Evolutionary conservation across 768 basidiomycete genomes (phyloP), one percentile per base, ranked within the genome.

Genomic region (Gymnopilus junonius): DNA sequence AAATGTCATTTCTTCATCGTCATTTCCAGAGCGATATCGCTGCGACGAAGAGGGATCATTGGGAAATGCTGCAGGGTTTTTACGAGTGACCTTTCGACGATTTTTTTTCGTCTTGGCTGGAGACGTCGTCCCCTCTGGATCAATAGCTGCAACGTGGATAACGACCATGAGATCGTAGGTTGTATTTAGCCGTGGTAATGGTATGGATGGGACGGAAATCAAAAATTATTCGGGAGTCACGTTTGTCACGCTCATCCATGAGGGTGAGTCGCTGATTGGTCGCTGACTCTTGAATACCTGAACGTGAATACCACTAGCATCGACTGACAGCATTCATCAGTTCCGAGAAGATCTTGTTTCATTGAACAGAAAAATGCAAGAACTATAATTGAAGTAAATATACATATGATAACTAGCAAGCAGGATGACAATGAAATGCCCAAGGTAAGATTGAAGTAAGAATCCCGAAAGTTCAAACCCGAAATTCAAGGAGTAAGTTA

Each of bases 141-240:
- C 29, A 27, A 61, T 59, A 55, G 70, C 59, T 43, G 71, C 29
- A 21, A 70, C 54, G 58, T 79, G 74, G 27, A 76, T 72, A 34
- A 79, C 82, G 56, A 83, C 82, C 82, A 84, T 84, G 61, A 27
- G 65, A 57, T 70, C 65, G 46, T 43, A 37, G 48, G 29, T 42
- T 55, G 46, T 57, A 15, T 55, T 57, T 21, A 6, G 58, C 25
- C 48, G 39, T 62, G 40, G 25, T 50, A 59, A 40, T 14, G 46
- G 17, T 3, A 17, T 31, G 54, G 17, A 25, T 55, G 37, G 29
- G 21, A 48, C 40, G 51, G 53, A 59, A 58, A 60, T 37, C 60
- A 64, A 69, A 66, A 67, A 63, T 66, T 69, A 66, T 61, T n/a
- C 55, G 48, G 35, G 15, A 5, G 64, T 68, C 65, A 65, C 67